Percentiles rank a stretch among this genome's conserved stretches.
Evolutionary conservation across 805 yeast species (phyloP).

Genomic region (Wickerhamomyces ciferrii): DNA sequence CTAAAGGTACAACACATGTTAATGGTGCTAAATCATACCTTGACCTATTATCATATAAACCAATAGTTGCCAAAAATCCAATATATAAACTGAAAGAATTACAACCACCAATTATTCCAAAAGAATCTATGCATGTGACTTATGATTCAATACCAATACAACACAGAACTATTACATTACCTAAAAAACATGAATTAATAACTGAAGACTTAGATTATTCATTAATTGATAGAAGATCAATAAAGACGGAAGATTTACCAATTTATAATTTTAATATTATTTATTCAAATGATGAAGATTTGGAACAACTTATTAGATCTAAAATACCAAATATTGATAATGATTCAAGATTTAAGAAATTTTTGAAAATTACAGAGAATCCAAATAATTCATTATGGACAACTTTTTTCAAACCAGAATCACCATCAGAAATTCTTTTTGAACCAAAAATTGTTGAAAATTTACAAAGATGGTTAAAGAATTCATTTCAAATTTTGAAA

Average conservation of each 20-base stretch:
- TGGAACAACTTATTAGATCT: neutral
- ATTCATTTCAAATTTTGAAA: conserved; percentile 28
- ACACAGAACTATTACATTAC: conserved; percentile 4
- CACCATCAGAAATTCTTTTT: conserved; percentile 24
- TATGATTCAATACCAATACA: conserved; percentile 1
- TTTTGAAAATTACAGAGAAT: neutral
- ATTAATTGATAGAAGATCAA: neutral
- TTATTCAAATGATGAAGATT: too few relatives aligned
- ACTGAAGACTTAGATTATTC: conserved; percentile 1
- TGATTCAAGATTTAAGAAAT: conserved; percentile 1
- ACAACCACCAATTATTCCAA: conserved; percentile 6
- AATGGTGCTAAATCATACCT: conserved; percentile 7
- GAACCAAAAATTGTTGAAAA: conserved; percentile 14
- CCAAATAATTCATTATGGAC: conserved; percentile 21
- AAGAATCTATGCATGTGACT: conserved; percentile 11
- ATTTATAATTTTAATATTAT: neutral
- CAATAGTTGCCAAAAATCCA: conserved; percentile 6
- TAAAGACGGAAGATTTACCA: neutral
- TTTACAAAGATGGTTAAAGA: conserved; percentile 25
- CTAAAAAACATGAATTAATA: neutral
- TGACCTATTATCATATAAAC: conserved; percentile 4
- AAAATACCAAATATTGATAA: conserved; percentile 1
- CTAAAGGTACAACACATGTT: neutral
- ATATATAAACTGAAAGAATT: conserved; percentile 17
- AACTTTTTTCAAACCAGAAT: conserved; percentile 23